Percentiles rank a stretch among this genome's conserved stretches.
Conservation (phyloP, 2,329 filamentous ascomycete species). For the Hypoxylon sp. region DNA sequence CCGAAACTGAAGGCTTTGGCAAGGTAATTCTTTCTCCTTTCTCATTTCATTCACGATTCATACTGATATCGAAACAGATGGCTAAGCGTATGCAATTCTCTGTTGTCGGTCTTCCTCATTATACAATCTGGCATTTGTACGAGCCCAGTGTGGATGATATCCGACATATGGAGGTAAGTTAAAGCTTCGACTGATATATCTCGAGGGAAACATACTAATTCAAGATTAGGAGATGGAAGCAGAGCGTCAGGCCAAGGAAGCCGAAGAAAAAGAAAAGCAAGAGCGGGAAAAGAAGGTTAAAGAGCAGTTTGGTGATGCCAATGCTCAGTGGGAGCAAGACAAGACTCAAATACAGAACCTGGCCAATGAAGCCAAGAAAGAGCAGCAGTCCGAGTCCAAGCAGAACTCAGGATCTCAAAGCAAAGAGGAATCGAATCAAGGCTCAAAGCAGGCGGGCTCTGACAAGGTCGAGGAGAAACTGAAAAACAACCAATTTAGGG, state of each 20-base stretch:
- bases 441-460: constrained; percentile 35
- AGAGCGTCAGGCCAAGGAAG: constrained; percentile 83
- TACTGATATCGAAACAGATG: constrained; percentile 74
- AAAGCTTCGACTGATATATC: neutral
- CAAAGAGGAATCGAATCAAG: constrained; percentile 38
- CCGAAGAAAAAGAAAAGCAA: constrained; percentile 81
- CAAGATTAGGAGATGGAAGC: constrained; percentile 85
- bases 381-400: constrained; percentile 38
- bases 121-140: constrained; percentile 99
- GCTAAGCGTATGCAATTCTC: constrained; percentile 96
- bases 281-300: constrained; percentile 84
- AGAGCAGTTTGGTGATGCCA: constrained; percentile 82
- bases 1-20: constrained; percentile 97
- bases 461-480: constrained; percentile 44
- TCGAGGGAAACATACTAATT: constrained; percentile 34
- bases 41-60: constrained; percentile 22
- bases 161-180: constrained; percentile 87
- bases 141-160: constrained; percentile 99
- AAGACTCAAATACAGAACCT: constrained; percentile 83
- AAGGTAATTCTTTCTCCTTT: constrained; percentile 75
- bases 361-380: constrained; percentile 67
- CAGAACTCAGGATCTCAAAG: constrained; percentile 21
- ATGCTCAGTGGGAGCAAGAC: constrained; percentile 90
- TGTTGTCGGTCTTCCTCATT: constrained; percentile 95
- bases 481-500: constrained; percentile 47